Conservation (phyloP, 2,329 filamentous ascomycete species). For the Achaetomium macrosporum region DNA sequence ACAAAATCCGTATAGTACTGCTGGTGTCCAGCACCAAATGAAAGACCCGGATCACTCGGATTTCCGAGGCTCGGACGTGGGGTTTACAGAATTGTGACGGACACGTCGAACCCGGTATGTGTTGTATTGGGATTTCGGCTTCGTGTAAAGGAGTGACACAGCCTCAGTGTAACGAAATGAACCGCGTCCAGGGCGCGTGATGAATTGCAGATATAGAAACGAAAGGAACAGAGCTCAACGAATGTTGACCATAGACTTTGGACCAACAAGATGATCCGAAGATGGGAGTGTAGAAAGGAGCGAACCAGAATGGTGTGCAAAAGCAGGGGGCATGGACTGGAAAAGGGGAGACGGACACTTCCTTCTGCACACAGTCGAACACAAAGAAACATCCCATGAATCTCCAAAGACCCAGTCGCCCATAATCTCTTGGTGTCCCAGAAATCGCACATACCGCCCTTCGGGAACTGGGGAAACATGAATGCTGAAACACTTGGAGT, state of each 20-base stretch:
- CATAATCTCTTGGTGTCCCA: slow-evolving; percentile 9
- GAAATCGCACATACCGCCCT: not conserved
- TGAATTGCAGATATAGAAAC: slow-evolving; percentile 6
- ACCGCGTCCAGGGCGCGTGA: slow-evolving; percentile 2
- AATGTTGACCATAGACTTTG: slow-evolving; percentile 2
- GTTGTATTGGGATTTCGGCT: too few species aligned
- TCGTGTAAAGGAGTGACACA: slow-evolving; percentile 4
- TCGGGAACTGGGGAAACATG: not conserved
- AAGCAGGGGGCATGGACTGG: not conserved
- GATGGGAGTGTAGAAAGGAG: not conserved
- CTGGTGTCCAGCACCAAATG: not conserved
- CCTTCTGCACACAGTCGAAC: not conserved
- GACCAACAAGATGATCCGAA: not conserved
- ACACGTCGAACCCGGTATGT: too few species aligned
- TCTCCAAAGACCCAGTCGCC: not conserved
- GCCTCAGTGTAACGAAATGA: slow-evolving; percentile 6
- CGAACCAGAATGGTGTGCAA: not conserved
- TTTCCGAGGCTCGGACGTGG: too few species aligned
- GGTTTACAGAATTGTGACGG: too few species aligned
- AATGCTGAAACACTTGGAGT: slow-evolving; percentile 14
- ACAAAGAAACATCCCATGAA: slow-evolving; percentile 6
- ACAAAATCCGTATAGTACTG: not conserved
- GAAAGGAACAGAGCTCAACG: slow-evolving; percentile 1
- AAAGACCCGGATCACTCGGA: too few species aligned
- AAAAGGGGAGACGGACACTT: not conserved